phyloP scores from a whole-genome alignment of 2,329 filamentous ascomycete genomes.

The Trichoderma gracile region DNA sequence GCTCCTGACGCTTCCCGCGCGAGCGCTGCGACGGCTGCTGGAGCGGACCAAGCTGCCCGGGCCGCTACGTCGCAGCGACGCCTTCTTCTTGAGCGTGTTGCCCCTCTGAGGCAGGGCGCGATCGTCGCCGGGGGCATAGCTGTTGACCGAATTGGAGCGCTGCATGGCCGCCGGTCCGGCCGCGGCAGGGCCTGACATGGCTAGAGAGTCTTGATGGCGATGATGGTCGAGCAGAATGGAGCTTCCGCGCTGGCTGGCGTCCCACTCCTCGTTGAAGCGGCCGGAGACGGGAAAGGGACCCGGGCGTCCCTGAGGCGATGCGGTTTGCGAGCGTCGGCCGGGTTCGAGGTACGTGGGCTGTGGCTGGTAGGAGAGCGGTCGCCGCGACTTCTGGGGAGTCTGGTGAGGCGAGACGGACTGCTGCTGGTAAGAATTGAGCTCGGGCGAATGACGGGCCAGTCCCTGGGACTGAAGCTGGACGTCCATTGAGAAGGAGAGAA shows the following conservation, averaged over 20 bases:
- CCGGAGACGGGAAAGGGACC: constrained; percentile 38
- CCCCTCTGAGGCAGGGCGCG: constrained; percentile 47
- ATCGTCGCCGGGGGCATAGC: constrained; percentile 51
- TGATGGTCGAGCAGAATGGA: constrained; percentile 59
- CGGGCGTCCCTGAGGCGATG: constrained; percentile 28
- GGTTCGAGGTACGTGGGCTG: constrained; percentile 17
- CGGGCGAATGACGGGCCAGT: constrained; percentile 31
- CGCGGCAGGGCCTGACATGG: constrained; percentile 12
- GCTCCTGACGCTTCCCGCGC: constrained; percentile 83
- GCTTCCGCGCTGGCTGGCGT: constrained; percentile 65
- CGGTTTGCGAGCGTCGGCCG: constrained; percentile 1
- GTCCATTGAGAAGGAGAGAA: constrained; percentile 37
- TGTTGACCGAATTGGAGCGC: constrained; percentile 62
- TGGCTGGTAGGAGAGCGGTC: constrained; percentile 22
- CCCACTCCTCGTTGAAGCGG: constrained; percentile 70
- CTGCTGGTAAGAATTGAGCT: constrained; percentile 26
- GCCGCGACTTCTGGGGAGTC: constrained; percentile 13
- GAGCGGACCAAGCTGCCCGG: constrained; percentile 75
- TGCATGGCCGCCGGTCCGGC: constrained; percentile 45
- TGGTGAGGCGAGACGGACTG: constrained; percentile 1
- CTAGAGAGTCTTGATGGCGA: constrained; percentile 31
- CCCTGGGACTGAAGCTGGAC: constrained; percentile 28
- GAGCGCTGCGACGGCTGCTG: constrained; percentile 76
- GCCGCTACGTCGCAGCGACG: constrained; percentile 69
- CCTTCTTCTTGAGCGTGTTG: constrained; percentile 88